Evolutionary conservation across 1,284 basidiomycete species (phyloP), one percentile per base, ranked within the genome.

Genomic region (Sparassis latifolia): DNA sequence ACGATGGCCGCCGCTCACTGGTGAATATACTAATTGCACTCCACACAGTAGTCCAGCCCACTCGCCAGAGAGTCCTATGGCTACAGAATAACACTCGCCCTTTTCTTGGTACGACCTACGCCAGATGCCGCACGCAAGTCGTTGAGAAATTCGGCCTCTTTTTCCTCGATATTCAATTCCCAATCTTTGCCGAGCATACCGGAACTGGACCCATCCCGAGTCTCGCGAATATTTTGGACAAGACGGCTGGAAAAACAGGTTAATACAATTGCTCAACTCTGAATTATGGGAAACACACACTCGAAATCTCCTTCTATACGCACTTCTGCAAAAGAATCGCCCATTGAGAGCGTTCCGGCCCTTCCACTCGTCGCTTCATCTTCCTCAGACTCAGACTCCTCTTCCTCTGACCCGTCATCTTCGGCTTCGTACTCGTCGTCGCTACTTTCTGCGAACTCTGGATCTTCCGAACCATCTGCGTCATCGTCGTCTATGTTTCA

Each of bases 111-210:
- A 43, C 53, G 56, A n/a, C 86, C 84, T 32, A 89, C 76, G 3
- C 86, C 86, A 33, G 84, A 83, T 10, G 84, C 84, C 42, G 75
- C 79, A 20, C 84, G 76, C 46, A 89, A 63, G 59, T 89, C 84
- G 51, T 89, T 83, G 33, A 76, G 78, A 60, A 86, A 86, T 53
- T 82, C 74, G 1, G 77, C 76, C 10, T 86, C 82, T 55, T 79
- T 76, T 49, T 87, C 80, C 58, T 84, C 79, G 31, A 79, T 70
- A 52, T 69, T 79, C 57, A 82, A 80, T 55, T 88, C 83, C 83
- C 86, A 90, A 49, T 80, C 79, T 57, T 77, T 79, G 33, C 73
- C 71, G 31, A 86, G 66, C 27, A 78, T 64, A 2, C 75, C 76
- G 3, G 73, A 57, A 33, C 65, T 69, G 4, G 74, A 71, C 2